Percentiles rank a stretch among this genome's conserved stretches.
phyloP scores from a whole-genome alignment of 768 basidiomycete genomes.

The Cystobasidium tubakii region DNA sequence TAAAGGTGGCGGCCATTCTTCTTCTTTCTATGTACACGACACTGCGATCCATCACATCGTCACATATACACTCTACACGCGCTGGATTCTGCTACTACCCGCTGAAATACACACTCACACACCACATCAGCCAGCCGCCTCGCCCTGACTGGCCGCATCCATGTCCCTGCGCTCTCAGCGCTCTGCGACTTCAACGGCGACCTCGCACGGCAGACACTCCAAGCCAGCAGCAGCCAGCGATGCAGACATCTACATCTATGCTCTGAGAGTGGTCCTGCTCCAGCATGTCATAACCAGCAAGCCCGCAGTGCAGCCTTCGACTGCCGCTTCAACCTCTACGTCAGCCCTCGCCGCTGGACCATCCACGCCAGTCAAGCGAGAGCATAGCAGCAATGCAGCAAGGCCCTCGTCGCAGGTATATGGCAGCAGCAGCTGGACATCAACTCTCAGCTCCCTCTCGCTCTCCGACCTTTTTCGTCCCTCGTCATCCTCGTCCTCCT shows the following conservation, averaged over 20 bases:
- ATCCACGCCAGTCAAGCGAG: neutral
- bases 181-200: conserved; percentile 7
- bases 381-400: neutral
- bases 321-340: conserved; percentile 10
- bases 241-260: conserved; percentile 39
- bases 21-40: no score
- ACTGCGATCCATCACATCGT: no score
- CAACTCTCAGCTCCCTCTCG: neutral
- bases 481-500: conserved; percentile 37
- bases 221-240: conserved; percentile 22
- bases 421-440: neutral
- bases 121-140: no score
- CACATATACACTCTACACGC: no score
- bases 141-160: neutral
- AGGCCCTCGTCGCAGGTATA: conserved; percentile 2
- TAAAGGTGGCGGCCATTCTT: no score
- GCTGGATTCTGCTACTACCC: no score
- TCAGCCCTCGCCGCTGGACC: neutral
- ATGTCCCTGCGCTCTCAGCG: conserved; percentile 24
- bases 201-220: neutral
- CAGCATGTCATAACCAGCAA: conserved; percentile 37
- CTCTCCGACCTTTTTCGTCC: conserved; percentile 35
- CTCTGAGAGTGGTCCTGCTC: conserved; percentile 40
- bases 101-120: no score
- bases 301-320: conserved; percentile 13